A percentile compares a stretch with the other conserved stretches of the same genome.
These are phyloP conservation scores for Aspergillus nomiae DNA, from an alignment of 2,329 filamentous ascomycete species.

Conservation along the genomic window DNA sequence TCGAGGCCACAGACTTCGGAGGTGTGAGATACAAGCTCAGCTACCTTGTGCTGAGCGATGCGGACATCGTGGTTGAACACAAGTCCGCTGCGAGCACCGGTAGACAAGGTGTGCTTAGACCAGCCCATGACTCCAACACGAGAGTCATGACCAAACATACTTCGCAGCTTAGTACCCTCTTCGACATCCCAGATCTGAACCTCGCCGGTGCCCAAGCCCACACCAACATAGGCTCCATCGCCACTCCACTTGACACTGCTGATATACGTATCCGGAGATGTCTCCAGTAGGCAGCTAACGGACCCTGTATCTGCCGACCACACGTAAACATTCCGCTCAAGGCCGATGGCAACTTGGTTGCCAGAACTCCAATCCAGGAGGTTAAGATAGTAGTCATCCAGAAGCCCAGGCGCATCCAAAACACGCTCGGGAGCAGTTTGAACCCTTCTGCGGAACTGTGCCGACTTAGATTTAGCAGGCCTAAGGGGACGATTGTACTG, in stretches of 20 bases:
- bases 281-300: conserved; percentile 87
- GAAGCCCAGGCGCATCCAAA: conserved; percentile 89
- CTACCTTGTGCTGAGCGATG: conserved; percentile 95
- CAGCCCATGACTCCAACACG: conserved; percentile 98
- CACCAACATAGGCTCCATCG: conserved; percentile 93
- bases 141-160: conserved; percentile 97
- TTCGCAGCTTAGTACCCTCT: conserved; percentile 91
- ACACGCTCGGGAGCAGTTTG: conserved; percentile 95
- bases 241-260: conserved; percentile 99
- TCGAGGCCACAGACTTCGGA: conserved; percentile 97
- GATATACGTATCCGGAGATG: conserved; percentile 86
- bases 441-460: conserved; percentile 88
- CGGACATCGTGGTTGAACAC: conserved; percentile 99
- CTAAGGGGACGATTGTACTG: conserved; percentile 98
- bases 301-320: conserved; percentile 95
- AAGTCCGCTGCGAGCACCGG: conserved; percentile 88
- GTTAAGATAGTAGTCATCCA: conserved; percentile 99
- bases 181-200: conserved; percentile 99
- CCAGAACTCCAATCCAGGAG: conserved; percentile 96
- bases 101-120: conserved; percentile 97
- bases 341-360: conserved; percentile 96
- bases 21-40: conserved; percentile 94
- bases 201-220: conserved; percentile 91
- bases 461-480: conserved; percentile 69
- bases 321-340: conserved; percentile 96